Evolutionary conservation across 148 eudicot genomes (phyloP).

Genomic region (Fagopyrum homotropicum): DNA sequence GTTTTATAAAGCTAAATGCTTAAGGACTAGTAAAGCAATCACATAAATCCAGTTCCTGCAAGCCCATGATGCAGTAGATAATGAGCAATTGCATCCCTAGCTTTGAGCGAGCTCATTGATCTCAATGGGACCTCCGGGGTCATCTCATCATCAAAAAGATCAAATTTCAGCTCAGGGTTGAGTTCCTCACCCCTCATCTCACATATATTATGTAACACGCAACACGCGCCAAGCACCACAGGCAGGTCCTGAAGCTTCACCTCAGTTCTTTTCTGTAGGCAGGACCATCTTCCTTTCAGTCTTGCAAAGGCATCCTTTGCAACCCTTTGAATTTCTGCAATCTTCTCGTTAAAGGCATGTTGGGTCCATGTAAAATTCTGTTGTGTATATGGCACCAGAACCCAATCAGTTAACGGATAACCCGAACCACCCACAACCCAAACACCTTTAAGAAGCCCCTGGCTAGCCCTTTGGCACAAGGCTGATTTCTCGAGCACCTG

Average conservation of each 20-base stretch:
- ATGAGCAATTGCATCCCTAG: neutral
- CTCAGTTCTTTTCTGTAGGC: conserved; percentile 82
- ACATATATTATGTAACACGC: conserved; percentile 88
- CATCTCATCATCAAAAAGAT: conserved; percentile 78
- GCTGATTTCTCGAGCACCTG: conserved; percentile 76
- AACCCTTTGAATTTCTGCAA: conserved; percentile 49
- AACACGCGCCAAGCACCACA: conserved; percentile 86
- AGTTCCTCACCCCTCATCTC: conserved; percentile 59
- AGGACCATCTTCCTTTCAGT: conserved; percentile 79
- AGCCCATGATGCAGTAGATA: neutral
- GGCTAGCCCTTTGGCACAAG: conserved; percentile 58
- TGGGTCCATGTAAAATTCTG: conserved; percentile 81
- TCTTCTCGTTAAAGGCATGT: conserved; percentile 83
- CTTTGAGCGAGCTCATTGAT: conserved; percentile 28
- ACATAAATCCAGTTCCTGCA: too few species aligned
- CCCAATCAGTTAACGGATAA: conserved; percentile 87
- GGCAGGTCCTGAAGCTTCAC: conserved; percentile 90
- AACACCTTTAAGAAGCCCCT: conserved; percentile 55
- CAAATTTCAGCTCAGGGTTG: conserved; percentile 32
- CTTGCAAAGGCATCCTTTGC: conserved; percentile 70
- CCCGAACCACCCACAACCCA: conserved; percentile 75
- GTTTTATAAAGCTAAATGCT: neutral
- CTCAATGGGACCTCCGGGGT: conserved; percentile 56
- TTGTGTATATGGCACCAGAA: conserved; percentile 69
- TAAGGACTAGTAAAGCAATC: too few species aligned